A percentile compares a stretch with the other conserved stretches of the same genome.
Conservation (phyloP, 805 yeast species). For the Zygotorulaspora danielsina region DNA sequence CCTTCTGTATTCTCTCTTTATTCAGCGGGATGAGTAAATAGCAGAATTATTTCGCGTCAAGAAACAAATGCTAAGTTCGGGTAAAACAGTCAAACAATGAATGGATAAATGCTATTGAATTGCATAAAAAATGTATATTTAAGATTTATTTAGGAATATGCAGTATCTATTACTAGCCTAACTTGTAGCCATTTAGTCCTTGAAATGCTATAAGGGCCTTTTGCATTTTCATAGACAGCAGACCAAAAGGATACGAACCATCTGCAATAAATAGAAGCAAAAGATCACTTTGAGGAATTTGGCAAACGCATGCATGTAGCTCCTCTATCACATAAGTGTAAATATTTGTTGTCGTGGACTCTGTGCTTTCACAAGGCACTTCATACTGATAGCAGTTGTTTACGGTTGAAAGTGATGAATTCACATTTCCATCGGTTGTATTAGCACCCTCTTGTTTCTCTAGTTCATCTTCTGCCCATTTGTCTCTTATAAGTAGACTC, state of each 20-base stretch:
- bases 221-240: conserved; percentile 32
- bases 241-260: conserved; percentile 30
- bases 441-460: conserved; percentile 10
- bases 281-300: conserved; percentile 30
- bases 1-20: too few species aligned
- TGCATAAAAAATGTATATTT: too few species aligned
- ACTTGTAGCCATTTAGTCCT: conserved; percentile 27
- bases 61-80: neutral
- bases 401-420: neutral
- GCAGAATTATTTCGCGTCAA: conserved; percentile 10
- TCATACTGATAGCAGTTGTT: conserved; percentile 18
- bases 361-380: conserved; percentile 3
- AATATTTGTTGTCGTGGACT: conserved; percentile 20
- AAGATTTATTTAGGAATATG: too few species aligned
- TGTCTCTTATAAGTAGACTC: conserved; percentile 32
- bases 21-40: conserved; percentile 2
- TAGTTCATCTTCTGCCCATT: conserved; percentile 33
- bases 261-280: conserved; percentile 28
- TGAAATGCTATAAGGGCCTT: conserved; percentile 22
- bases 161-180: too few species aligned
- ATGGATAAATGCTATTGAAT: too few species aligned
- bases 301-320: conserved; percentile 30
- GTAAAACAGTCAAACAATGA: neutral
- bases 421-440: neutral
- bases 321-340: conserved; percentile 35